Conservation (phyloP, 2,329 filamentous ascomycete species). For the Rutstroemia sp. region DNA sequence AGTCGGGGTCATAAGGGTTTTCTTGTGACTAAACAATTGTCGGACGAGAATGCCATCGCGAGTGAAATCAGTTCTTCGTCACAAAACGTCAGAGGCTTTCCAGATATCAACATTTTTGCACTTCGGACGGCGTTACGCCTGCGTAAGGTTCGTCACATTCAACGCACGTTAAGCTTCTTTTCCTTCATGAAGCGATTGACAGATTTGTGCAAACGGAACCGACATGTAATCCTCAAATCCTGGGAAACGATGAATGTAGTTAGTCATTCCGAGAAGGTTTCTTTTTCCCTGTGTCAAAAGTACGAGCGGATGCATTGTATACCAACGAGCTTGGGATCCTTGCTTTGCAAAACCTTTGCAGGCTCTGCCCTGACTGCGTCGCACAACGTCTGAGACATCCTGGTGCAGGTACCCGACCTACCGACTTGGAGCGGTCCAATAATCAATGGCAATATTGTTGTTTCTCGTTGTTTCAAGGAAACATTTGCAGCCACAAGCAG, state of each 20-base stretch:
- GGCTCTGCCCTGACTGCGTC: constrained; percentile 6
- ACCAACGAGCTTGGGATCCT: background rate
- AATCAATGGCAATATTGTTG: constrained; percentile 3
- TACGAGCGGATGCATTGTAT: background rate
- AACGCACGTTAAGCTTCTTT: background rate
- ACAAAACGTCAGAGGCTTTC: too few relatives aligned
- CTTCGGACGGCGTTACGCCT: background rate
- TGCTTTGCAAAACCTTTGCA: background rate
- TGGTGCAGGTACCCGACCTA: constrained; percentile 9
- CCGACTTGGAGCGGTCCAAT: constrained; percentile 8
- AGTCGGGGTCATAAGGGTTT: background rate
- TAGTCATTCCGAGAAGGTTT: background rate
- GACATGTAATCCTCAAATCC: background rate
- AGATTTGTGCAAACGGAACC: background rate
- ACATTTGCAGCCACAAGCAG: background rate
- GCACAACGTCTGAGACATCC: constrained; percentile 7
- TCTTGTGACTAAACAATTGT: background rate
- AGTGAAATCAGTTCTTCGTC: background rate
- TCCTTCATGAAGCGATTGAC: background rate
- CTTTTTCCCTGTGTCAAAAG: background rate
- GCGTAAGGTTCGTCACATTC: background rate
- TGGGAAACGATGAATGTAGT: background rate
- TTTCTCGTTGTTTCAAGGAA: constrained; percentile 9
- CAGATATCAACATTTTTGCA: background rate
- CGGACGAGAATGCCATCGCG: background rate